Percentiles rank a stretch among this genome's conserved stretches.
These are phyloP conservation scores for Geranium incanum DNA, from an alignment of 441 rosid genomes.

Conservation along the genomic window DNA sequence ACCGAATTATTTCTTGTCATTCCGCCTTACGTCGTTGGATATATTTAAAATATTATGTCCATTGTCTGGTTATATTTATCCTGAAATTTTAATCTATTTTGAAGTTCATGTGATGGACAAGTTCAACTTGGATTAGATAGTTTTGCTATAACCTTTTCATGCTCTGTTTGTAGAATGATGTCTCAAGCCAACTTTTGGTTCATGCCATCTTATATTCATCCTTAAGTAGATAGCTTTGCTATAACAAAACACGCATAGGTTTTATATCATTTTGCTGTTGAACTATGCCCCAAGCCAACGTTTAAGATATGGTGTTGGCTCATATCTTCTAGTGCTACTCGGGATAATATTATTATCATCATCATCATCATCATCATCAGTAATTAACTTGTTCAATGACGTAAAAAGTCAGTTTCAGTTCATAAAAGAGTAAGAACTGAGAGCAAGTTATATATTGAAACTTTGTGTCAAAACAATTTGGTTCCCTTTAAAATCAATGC, in stretches of 20 bases:
- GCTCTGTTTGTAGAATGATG: not conserved
- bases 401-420: not conserved
- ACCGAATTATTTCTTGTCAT: not conserved
- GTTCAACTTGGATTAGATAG: not conserved
- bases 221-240: not conserved
- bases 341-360: too few species aligned
- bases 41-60: not conserved
- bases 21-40: not conserved
- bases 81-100: not conserved
- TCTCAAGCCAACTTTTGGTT: not conserved
- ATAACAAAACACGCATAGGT: not conserved
- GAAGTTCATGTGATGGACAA: not conserved
- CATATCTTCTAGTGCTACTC: too few species aligned
- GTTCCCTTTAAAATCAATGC: not conserved
- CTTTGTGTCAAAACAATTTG: not conserved
- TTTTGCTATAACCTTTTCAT: not conserved
- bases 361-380: too few species aligned
- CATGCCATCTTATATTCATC: not conserved
- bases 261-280: not conserved
- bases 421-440: not conserved
- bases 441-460: not conserved
- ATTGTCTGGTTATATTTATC: not conserved
- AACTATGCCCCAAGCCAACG: not conserved
- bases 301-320: too few species aligned
- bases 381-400: not conserved